Evolutionary conservation across 2,329 filamentous ascomycete species (phyloP), one percentile per base, ranked within the genome.

Genomic region (Nemania sp.): DNA sequence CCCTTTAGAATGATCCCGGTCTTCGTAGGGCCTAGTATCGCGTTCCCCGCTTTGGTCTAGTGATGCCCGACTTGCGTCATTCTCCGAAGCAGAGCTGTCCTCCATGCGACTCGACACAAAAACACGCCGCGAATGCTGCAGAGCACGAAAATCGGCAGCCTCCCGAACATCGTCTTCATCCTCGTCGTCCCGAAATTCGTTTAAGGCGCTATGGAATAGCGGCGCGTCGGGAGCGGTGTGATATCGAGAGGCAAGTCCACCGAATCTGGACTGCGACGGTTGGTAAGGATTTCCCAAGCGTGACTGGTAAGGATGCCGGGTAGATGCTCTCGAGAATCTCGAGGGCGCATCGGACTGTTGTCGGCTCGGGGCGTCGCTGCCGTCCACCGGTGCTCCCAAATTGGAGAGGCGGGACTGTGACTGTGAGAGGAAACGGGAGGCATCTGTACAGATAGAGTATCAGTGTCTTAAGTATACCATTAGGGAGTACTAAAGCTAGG

Each of bases 391-490:
- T 74, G 78, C 82, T 48, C 49, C 52, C 22, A 91, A 85, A 71
- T 77, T 84, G 63, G 88, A 90, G 66, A 97, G 79, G 60, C 91
- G 88, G 57, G 92, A 96, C 78, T 96, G 92, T 63, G 92, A 97
- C 82, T 97, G 94, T 57, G 92, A 90, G 66, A 99, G 85, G 72
- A 99, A 99, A 65, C 88, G 88, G 63, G 93, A 97, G 67, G 94
- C 94, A 86, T 97, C 94, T 97, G 20, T 7, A 68, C 49, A 48
- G 49, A 48, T 43, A 48, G 28, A 40, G 42, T 7, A 57, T 69
- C 49, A 23, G 36, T 42, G 20, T 45, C 17, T 15, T 41, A 22
- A 24, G 36, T 26, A 22, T 17, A 31, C 9, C 28, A 31, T 31
- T 14, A 6, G 26, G 26, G 26, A 6, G 6, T 4, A 2, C 4